Percentiles rank a stretch among this genome's conserved stretches.
Evolutionary conservation across 2,329 filamentous ascomycete species (phyloP).

Genomic region (Helotiales sp.): DNA sequence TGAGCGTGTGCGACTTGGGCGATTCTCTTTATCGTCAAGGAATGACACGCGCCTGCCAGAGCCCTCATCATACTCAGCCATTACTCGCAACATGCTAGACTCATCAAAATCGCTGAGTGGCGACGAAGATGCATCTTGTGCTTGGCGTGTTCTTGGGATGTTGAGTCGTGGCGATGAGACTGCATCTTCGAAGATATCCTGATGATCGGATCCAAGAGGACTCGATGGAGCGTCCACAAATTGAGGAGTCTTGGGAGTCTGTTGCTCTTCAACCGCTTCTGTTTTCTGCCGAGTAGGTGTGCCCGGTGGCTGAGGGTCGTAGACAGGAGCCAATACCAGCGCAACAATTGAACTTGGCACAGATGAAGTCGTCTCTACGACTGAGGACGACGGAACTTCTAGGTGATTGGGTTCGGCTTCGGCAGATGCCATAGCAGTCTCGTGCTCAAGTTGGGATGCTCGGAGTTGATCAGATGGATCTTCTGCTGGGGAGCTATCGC

Average conservation of each 20-base stretch:
- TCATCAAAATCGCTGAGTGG: constrained; percentile 30
- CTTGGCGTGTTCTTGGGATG: neutral
- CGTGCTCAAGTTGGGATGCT: constrained; percentile 3
- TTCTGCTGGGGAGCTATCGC: constrained; percentile 3
- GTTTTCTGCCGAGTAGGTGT: constrained; percentile 10
- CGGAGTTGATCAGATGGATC: constrained; percentile 13
- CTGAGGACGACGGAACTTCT: too few relatives aligned
- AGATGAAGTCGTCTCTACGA: neutral
- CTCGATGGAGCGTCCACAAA: constrained; percentile 52
- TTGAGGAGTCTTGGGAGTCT: constrained; percentile 11
- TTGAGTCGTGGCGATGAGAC: constrained; percentile 24
- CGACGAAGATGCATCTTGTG: constrained; percentile 14
- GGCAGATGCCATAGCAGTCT: neutral
- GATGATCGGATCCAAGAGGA: constrained; percentile 36
- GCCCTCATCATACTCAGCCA: constrained; percentile 25
- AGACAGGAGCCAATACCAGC: neutral
- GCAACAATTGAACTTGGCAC: neutral
- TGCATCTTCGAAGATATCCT: constrained; percentile 28
- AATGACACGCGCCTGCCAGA: constrained; percentile 2
- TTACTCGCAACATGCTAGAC: constrained; percentile 30
- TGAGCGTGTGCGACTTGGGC: neutral
- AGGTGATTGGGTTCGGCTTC: neutral
- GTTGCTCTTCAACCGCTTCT: neutral
- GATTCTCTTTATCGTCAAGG: constrained; percentile 9
- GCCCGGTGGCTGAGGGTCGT: constrained; percentile 5